These are phyloP conservation scores for Boletus semigastroideus DNA, from an alignment of 1,284 basidiomycete species.

Conservation along the genomic window DNA sequence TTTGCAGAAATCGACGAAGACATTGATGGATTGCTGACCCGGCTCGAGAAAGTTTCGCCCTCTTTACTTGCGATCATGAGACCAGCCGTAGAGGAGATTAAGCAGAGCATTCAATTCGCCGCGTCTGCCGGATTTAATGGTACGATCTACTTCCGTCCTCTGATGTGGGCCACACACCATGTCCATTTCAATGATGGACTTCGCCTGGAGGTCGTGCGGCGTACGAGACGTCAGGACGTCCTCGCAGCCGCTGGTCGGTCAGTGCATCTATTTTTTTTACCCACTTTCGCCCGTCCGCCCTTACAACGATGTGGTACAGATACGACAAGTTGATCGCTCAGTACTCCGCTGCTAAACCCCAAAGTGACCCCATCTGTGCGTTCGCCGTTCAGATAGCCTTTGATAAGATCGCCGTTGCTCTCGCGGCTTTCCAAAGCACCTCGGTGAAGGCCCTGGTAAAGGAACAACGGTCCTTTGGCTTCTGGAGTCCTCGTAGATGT, in stretches of 20 bases:
- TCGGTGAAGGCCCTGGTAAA: conserved; percentile 71
- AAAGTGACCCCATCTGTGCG: conserved; percentile 58
- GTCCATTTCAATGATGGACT: conserved; percentile 72
- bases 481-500: conserved; percentile 83
- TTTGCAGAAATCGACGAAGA: conserved; percentile 65
- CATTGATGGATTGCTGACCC: conserved; percentile 52
- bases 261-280: conserved; percentile 21
- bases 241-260: conserved; percentile 81
- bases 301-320: conserved; percentile 36
- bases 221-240: conserved; percentile 67
- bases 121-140: conserved; percentile 60
- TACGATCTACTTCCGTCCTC: conserved; percentile 66
- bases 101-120: conserved; percentile 63
- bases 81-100: conserved; percentile 60
- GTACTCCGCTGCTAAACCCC: conserved; percentile 56
- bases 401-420: conserved; percentile 73
- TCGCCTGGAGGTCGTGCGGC: conserved; percentile 71
- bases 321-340: conserved; percentile 74
- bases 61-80: conserved; percentile 46
- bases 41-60: conserved; percentile 63
- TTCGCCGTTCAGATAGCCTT: conserved; percentile 77
- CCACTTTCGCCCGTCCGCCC: not conserved
- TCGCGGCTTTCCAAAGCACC: conserved; percentile 72
- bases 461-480: conserved; percentile 81
- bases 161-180: conserved; percentile 67